These are phyloP conservation scores for Naegleria gruberi DNA, from an alignment of 208 protist species.

Conservation along the genomic window DNA sequence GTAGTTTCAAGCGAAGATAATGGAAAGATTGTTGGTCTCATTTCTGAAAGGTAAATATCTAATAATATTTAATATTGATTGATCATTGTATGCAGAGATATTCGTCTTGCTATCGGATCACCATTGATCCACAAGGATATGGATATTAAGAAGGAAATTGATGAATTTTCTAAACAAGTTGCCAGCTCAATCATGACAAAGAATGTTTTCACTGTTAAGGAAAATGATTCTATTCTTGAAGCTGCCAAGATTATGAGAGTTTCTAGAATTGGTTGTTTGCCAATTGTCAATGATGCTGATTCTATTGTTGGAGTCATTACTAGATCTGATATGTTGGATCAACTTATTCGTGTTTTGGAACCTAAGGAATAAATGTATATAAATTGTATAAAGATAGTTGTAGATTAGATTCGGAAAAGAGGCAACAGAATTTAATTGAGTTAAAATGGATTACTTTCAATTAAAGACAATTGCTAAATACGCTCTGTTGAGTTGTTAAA, in stretches of 20 bases:
- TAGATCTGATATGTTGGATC: not conserved
- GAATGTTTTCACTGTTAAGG: not conserved
- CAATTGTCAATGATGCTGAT: not conserved
- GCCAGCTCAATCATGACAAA: not conserved
- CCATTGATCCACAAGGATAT: not conserved
- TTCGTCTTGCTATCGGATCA: not conserved
- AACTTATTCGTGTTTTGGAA: not conserved
- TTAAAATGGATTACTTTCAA: no score
- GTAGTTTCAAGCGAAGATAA: not conserved
- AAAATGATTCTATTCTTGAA: not conserved
- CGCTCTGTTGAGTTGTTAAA: no score
- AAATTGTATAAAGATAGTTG: no score
- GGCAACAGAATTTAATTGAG: no score
- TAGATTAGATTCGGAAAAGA: no score
- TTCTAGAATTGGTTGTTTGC: not conserved
- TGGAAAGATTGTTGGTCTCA: not conserved
- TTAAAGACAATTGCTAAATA: no score
- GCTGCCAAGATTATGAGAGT: constrained; percentile 12
- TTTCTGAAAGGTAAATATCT: not conserved
- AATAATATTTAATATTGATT: no score
- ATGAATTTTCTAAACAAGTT: not conserved
- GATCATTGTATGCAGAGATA: not conserved
- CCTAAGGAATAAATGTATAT: not conserved
- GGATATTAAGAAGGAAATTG: not conserved
- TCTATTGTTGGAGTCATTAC: not conserved